These are phyloP conservation scores for Phytopythium cucurbitacearum DNA, from an alignment of 352 stramenopile genomes.

Conservation along the genomic window DNA sequence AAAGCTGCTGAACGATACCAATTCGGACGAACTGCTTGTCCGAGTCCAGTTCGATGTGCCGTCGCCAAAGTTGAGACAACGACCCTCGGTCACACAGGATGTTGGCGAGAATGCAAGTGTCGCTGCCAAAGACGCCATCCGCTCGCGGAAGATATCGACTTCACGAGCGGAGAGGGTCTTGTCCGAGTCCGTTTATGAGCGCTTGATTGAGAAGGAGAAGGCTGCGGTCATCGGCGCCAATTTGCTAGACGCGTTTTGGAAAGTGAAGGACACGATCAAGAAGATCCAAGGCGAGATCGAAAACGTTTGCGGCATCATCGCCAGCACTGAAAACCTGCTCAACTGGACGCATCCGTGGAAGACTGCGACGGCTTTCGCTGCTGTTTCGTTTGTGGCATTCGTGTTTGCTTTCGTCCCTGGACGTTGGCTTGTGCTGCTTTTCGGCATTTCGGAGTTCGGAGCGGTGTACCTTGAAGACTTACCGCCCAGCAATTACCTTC, in stretches of 20 bases:
- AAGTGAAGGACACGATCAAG: conserved; percentile 80
- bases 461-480: conserved; percentile 75
- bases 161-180: conserved; percentile 52
- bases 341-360: conserved; percentile 90
- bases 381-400: conserved; percentile 38
- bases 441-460: conserved; percentile 73
- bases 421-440: conserved; percentile 70
- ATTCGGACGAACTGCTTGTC: conserved; percentile 45
- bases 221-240: conserved; percentile 59
- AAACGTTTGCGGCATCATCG: conserved; percentile 57
- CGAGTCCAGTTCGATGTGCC: conserved; percentile 44
- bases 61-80: not conserved
- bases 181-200: conserved; percentile 69
- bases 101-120: no score
- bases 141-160: conserved; percentile 8
- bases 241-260: conserved; percentile 76
- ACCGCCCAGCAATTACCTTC: conserved; percentile 70
- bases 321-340: conserved; percentile 75
- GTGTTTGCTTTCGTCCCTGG: conserved; percentile 66
- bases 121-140: no score
- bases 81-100: no score
- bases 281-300: conserved; percentile 75
- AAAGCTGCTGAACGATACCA: conserved; percentile 10
- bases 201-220: conserved; percentile 67
- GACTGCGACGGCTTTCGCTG: conserved; percentile 53